Evolutionary conservation across 2,329 filamentous ascomycete species (phyloP).

Genomic region (Periconia macrospinosa): DNA sequence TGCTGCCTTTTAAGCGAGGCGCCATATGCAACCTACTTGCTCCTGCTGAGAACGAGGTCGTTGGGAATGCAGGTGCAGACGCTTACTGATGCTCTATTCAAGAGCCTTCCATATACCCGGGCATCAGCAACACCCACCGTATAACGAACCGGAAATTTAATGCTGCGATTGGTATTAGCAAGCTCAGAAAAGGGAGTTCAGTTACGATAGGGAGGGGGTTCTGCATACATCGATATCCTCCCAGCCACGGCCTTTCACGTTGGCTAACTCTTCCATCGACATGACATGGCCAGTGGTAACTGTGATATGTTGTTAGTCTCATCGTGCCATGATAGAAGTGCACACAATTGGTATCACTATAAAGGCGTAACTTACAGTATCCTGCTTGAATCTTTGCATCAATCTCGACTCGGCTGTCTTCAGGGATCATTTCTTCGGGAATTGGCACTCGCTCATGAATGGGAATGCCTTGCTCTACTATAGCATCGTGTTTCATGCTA

Average conservation of each 20-base stretch:
- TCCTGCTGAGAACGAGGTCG: too few species aligned
- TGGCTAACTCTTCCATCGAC: slow-evolving; percentile 80
- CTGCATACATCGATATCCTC: slow-evolving; percentile 64
- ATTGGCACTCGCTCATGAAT: slow-evolving; percentile 90
- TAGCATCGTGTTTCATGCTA: slow-evolving; percentile 86
- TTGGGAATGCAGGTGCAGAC: neutral
- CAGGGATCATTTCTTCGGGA: slow-evolving; percentile 90
- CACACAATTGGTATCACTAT: too few species aligned
- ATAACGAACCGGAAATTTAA: neutral
- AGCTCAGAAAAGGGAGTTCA: neutral
- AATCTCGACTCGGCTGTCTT: slow-evolving; percentile 95
- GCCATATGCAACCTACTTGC: neutral
- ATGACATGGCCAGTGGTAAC: slow-evolving; percentile 87
- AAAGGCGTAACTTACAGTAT: slow-evolving; percentile 70
- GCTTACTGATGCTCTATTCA: neutral
- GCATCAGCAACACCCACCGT: neutral
- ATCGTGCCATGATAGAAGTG: slow-evolving; percentile 3
- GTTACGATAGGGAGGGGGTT: neutral
- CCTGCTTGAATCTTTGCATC: slow-evolving; percentile 97
- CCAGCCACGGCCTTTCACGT: slow-evolving; percentile 89
- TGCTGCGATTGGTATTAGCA: neutral
- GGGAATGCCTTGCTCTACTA: slow-evolving; percentile 81
- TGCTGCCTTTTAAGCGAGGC: neutral
- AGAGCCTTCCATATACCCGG: neutral
- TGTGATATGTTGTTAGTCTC: slow-evolving; percentile 29